These are phyloP conservation scores for Cladophialophora bantiana DNA, from an alignment of 2,329 filamentous ascomycete genomes.

Conservation along the genomic window DNA sequence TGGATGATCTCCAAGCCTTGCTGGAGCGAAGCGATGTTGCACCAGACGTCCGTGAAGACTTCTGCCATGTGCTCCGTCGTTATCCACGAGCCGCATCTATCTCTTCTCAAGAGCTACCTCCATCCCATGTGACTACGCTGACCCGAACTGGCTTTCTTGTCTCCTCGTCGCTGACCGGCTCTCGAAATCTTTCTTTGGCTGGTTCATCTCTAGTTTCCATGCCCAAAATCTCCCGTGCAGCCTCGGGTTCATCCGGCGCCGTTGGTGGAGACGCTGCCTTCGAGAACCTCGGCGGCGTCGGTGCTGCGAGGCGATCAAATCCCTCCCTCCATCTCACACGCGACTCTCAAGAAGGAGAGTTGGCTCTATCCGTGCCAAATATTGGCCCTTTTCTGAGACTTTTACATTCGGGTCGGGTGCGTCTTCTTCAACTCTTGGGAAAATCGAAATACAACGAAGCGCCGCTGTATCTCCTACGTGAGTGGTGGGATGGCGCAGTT, in stretches of 20 bases:
- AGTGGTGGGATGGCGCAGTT: slow-evolving; percentile 70
- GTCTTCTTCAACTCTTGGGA: slow-evolving; percentile 61
- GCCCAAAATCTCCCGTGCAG: slow-evolving; percentile 41
- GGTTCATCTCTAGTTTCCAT: slow-evolving; percentile 36
- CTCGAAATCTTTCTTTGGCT: slow-evolving; percentile 28
- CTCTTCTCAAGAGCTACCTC: slow-evolving; percentile 53
- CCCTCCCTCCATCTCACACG: slow-evolving; percentile 14
- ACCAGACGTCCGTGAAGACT: slow-evolving; percentile 31
- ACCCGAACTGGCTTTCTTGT: slow-evolving; percentile 64
- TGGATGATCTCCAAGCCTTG: slow-evolving; percentile 59
- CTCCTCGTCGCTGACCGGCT: slow-evolving; percentile 49
- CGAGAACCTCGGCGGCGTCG: slow-evolving; percentile 39
- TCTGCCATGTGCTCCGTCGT: slow-evolving; percentile 50
- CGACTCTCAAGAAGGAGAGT: slow-evolving; percentile 33
- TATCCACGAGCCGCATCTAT: slow-evolving; percentile 58
- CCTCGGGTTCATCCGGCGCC: slow-evolving; percentile 49
- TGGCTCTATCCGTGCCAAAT: slow-evolving; percentile 65
- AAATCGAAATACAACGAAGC: slow-evolving; percentile 60
- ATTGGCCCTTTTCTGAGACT: slow-evolving; percentile 67
- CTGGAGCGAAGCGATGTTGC: slow-evolving; percentile 45
- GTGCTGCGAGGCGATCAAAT: slow-evolving; percentile 31
- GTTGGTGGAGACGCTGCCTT: slow-evolving; percentile 41
- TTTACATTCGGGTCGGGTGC: slow-evolving; percentile 60
- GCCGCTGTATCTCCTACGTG: slow-evolving; percentile 61
- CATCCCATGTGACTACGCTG: slow-evolving; percentile 57